Percentiles rank a stretch among this genome's conserved stretches.
These are phyloP conservation scores for Inga laurina DNA, from an alignment of 306 rosid genomes.

Conservation along the genomic window DNA sequence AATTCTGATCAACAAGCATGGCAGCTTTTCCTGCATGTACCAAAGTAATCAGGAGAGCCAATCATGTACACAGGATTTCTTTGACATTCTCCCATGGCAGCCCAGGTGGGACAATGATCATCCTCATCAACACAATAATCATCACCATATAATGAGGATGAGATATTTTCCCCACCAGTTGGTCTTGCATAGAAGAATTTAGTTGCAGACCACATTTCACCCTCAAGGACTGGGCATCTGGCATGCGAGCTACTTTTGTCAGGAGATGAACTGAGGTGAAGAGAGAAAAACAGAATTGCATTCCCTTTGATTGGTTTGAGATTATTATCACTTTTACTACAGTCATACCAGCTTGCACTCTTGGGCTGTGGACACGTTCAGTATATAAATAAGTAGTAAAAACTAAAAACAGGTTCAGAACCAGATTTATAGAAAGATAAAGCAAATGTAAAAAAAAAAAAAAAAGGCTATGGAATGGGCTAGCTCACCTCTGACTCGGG, in stretches of 20 bases:
- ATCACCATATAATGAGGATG: constrained; percentile 34
- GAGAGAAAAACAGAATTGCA: constrained; percentile 74
- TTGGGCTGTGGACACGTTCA: constrained; percentile 47
- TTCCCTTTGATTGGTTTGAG: constrained; percentile 74
- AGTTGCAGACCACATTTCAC: constrained; percentile 72
- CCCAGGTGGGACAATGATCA: constrained; percentile 67
- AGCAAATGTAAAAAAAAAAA: background rate
- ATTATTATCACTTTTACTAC: constrained; percentile 40
- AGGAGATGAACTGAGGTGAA: constrained; percentile 52
- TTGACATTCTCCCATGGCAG: constrained; percentile 76
- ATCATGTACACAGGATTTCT: constrained; percentile 81
- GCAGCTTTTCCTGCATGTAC: constrained; percentile 91
- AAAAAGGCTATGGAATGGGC: background rate
- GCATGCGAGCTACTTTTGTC: constrained; percentile 66
- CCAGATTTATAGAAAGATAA: background rate
- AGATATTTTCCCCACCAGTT: constrained; percentile 27
- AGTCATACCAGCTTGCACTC: constrained; percentile 49
- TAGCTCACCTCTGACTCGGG: constrained; percentile 62
- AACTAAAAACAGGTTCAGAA: constrained; percentile 4
- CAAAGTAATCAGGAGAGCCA: constrained; percentile 89
- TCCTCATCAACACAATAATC: constrained; percentile 70
- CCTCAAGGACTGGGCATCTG: constrained; percentile 75
- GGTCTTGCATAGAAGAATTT: constrained; percentile 61
- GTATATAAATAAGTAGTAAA: constrained; percentile 9
- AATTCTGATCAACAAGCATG: constrained; percentile 54